Conservation (phyloP, 108 stramenopile species). For the Cyclostephanos tholiformis region DNA sequence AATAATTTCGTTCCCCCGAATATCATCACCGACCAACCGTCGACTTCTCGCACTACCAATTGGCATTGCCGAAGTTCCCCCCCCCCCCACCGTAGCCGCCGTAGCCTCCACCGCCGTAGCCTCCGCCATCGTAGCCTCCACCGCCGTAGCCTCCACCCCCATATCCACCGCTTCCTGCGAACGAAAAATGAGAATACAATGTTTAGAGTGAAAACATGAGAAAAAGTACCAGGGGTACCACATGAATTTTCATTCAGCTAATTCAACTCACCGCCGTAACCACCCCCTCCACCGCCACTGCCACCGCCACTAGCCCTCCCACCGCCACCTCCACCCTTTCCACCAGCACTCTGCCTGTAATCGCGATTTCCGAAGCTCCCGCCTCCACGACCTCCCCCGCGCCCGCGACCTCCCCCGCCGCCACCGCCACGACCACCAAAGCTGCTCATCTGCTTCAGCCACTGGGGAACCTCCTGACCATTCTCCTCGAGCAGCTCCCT, state of each 20-base stretch:
- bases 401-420: conserved; percentile 56
- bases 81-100: conserved; percentile 55
- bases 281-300: conserved; percentile 36
- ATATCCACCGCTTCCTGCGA: conserved; percentile 4
- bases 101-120: conserved; percentile 30
- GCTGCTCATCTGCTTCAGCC: conserved; percentile 80
- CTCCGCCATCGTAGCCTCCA: conserved; percentile 20
- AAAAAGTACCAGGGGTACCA: neutral
- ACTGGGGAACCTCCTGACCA: conserved; percentile 82
- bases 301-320: conserved; percentile 35
- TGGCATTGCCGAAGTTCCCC: conserved; percentile 51
- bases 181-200: neutral
- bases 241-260: neutral
- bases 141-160: neutral
- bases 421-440: conserved; percentile 59
- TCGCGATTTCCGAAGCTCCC: conserved; percentile 38
- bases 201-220: neutral
- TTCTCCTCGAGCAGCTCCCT: conserved; percentile 86
- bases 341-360: conserved; percentile 60
- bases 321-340: conserved; percentile 27
- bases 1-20: neutral
- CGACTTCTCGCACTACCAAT: conserved; percentile 45
- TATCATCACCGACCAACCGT: neutral
- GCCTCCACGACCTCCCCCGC: conserved; percentile 42
- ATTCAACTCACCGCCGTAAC: conserved; percentile 18